These are phyloP conservation scores for Pythium utonaiense DNA, from an alignment of 352 stramenopile species.

Conservation along the genomic window DNA sequence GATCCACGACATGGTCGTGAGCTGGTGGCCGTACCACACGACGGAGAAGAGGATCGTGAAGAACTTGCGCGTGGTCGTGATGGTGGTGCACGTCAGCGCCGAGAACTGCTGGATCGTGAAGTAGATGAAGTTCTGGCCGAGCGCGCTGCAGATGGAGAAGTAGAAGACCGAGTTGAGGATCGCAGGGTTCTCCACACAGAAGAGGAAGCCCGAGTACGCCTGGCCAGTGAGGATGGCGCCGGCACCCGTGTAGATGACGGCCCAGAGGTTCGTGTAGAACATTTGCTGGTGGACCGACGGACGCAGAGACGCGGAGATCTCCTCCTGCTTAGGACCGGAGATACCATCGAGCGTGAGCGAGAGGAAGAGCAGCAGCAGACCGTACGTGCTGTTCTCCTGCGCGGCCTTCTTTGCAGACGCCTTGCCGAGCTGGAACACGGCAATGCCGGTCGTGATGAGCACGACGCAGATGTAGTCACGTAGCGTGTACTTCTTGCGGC, in stretches of 20 bases:
- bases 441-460: constrained; percentile 89
- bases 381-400: constrained; percentile 89
- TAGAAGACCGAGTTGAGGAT: constrained; percentile 87
- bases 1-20: constrained; percentile 90
- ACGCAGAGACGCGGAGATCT: constrained; percentile 68
- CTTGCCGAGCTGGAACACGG: constrained; percentile 89
- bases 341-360: constrained; percentile 95
- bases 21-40: constrained; percentile 93
- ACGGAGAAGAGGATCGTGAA: constrained; percentile 99
- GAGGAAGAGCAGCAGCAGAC: constrained; percentile 83
- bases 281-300: constrained; percentile 88
- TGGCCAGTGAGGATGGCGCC: constrained; percentile 76
- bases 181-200: constrained; percentile 80
- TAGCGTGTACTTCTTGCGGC: constrained; percentile 88
- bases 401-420: constrained; percentile 60
- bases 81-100: constrained; percentile 97
- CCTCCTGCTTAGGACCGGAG: constrained; percentile 95
- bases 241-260: constrained; percentile 78
- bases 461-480: constrained; percentile 89
- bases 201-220: constrained; percentile 61
- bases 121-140: constrained; percentile 99
- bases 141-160: constrained; percentile 94
- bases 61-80: constrained; percentile 99
- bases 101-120: constrained; percentile 98
- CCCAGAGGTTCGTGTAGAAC: constrained; percentile 90